phyloP scores from a whole-genome alignment of 164 flowering plant species.

The Umbilicus rupestris region DNA sequence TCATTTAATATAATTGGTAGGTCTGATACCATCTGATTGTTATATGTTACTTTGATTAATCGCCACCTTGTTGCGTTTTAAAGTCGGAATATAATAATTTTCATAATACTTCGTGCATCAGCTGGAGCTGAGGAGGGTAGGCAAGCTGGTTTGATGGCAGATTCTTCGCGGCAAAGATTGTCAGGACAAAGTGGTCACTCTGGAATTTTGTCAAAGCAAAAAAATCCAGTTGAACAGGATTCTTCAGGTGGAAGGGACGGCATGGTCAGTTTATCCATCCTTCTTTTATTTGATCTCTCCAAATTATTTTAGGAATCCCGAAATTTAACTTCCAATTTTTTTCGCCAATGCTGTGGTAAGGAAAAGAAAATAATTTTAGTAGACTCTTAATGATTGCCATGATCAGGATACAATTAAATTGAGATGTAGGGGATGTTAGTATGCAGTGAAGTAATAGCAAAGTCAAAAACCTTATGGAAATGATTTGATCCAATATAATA shows the following conservation, averaged over 20 bases:
- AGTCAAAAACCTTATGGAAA: too few species aligned
- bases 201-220: conserved; percentile 38
- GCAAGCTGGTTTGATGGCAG: conserved; percentile 40
- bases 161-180: conserved; percentile 26
- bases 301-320: neutral
- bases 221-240: conserved; percentile 40
- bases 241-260: conserved; percentile 29
- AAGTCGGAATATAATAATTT: neutral
- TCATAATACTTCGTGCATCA: neutral
- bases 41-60: neutral
- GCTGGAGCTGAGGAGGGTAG: conserved; percentile 59
- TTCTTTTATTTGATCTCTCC: neutral
- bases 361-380: too few species aligned
- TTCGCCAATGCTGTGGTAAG: neutral
- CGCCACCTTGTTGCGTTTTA: neutral
- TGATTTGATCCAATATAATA: too few species aligned
- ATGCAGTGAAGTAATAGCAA: too few species aligned
- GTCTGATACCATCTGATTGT: neutral
- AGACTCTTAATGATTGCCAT: too few species aligned
- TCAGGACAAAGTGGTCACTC: conserved; percentile 23
- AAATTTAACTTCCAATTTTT: neutral
- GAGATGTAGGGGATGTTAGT: too few species aligned
- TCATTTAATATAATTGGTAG: neutral
- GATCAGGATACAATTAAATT: too few species aligned
- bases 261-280: conserved; percentile 22